Evolutionary conservation across 768 basidiomycete species (phyloP).

Genomic region (Trametes cubensis): DNA sequence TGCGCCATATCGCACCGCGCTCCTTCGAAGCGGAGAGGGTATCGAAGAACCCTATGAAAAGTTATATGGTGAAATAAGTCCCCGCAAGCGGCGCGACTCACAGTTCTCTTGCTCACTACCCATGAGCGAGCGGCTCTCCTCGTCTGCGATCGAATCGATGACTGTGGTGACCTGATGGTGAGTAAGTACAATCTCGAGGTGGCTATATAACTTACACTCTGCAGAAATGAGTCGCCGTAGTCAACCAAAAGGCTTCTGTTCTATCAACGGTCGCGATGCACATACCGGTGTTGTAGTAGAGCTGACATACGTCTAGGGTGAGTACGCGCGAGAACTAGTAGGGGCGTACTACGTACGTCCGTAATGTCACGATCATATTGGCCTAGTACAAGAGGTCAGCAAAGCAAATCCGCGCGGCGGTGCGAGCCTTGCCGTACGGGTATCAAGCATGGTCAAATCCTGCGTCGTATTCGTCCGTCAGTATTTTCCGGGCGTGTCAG

Average conservation of each 20-base stretch:
- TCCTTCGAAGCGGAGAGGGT: conserved; percentile 48
- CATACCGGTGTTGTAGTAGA: conserved; percentile 55
- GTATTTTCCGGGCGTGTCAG: neutral
- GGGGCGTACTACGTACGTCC: conserved; percentile 41
- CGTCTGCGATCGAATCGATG: conserved; percentile 47
- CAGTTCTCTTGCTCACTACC: conserved; percentile 58
- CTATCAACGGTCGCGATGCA: conserved; percentile 10
- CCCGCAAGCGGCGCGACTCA: conserved; percentile 33
- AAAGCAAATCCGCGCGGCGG: neutral
- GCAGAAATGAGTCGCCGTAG: too few relatives aligned
- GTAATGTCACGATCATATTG: conserved; percentile 62
- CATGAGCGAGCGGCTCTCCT: conserved; percentile 54
- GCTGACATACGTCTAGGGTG: conserved; percentile 30
- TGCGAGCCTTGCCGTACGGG: conserved; percentile 42
- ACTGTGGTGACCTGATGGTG: conserved; percentile 31
- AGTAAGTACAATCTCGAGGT: neutral
- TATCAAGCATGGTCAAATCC: conserved; percentile 65
- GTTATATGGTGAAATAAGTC: neutral
- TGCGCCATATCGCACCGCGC: conserved; percentile 55
- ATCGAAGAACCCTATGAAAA: conserved; percentile 47
- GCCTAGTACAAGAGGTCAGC: conserved; percentile 28
- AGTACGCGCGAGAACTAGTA: neutral
- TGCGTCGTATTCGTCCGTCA: neutral
- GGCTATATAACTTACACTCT: too few relatives aligned
- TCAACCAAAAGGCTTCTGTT: neutral